These are phyloP conservation scores for Pelargonium myrrhifolium DNA, from an alignment of 441 rosid species.

Conservation along the genomic window DNA sequence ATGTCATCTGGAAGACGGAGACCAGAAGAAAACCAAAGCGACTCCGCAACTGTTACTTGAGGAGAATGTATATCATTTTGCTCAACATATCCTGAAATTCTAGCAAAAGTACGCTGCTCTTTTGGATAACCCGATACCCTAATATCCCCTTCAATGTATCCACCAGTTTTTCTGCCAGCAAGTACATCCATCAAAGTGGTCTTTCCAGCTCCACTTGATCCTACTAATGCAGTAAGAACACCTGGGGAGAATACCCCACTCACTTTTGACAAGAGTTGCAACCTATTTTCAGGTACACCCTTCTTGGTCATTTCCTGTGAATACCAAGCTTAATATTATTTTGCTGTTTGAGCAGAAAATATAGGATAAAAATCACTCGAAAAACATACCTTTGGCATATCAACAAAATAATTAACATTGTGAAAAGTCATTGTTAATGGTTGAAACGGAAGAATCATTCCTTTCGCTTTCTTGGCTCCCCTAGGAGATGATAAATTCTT, in stretches of 20 bases:
- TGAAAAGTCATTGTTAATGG: conserved; percentile 87
- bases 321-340: neutral
- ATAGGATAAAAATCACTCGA: neutral
- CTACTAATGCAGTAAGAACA: conserved; percentile 86
- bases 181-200: conserved; percentile 98
- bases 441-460: conserved; percentile 93
- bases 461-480: conserved; percentile 39
- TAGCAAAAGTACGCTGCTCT: conserved; percentile 71
- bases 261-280: conserved; percentile 68
- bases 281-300: conserved; percentile 62
- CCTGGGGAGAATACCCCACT: conserved; percentile 93
- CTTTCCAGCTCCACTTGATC: conserved; percentile 96
- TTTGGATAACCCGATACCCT: conserved; percentile 76
- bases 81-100: conserved; percentile 93
- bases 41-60: conserved; percentile 88
- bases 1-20: conserved; percentile 86
- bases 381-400: conserved; percentile 73
- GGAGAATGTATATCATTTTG: conserved; percentile 97
- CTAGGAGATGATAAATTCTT: conserved; percentile 19
- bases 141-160: conserved; percentile 80
- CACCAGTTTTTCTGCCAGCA: conserved; percentile 91
- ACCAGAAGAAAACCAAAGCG: conserved; percentile 76
- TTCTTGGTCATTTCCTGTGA: conserved; percentile 66
- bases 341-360: conserved; percentile 7
- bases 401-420: conserved; percentile 85